These are phyloP conservation scores for Boletus rubescentipes DNA, from an alignment of 768 basidiomycete species.

Conservation along the genomic window DNA sequence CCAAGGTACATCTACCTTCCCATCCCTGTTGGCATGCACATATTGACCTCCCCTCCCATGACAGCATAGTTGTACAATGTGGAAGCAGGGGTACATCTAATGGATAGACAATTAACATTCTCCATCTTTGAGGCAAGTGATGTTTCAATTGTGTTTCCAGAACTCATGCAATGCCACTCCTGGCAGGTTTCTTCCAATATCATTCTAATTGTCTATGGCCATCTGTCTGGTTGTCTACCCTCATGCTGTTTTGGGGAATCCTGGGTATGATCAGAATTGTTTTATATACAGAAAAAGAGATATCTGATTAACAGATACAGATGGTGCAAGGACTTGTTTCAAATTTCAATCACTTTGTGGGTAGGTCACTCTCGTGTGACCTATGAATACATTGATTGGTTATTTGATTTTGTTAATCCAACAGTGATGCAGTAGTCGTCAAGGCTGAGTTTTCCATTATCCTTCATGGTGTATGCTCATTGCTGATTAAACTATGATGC, in stretches of 20 bases:
- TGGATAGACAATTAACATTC: slow-evolving; percentile 66
- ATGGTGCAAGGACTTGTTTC: slow-evolving; percentile 71
- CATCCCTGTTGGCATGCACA: not conserved
- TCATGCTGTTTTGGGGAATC: slow-evolving; percentile 76
- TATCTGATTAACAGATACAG: slow-evolving; percentile 36
- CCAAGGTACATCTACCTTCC: slow-evolving; percentile 48
- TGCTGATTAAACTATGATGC: too few relatives aligned
- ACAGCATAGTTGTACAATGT: slow-evolving; percentile 64
- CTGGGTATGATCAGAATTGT: slow-evolving; percentile 45
- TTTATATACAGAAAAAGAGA: too few relatives aligned
- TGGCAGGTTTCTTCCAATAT: slow-evolving; percentile 65
- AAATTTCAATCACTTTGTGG: slow-evolving; percentile 67
- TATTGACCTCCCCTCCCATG: not conserved
- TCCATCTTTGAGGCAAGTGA: slow-evolving; percentile 62
- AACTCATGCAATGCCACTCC: not conserved
- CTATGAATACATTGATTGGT: too few relatives aligned
- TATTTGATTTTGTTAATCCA: too few relatives aligned
- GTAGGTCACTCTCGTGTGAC: slow-evolving; percentile 46
- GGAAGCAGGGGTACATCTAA: slow-evolving; percentile 55
- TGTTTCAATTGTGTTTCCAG: not conserved
- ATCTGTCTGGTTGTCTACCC: slow-evolving; percentile 70
- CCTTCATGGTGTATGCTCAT: too few relatives aligned
- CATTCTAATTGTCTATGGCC: slow-evolving; percentile 69
- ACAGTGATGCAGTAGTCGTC: too few relatives aligned
- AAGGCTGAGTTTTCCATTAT: too few relatives aligned